Base-by-base conservation (phyloP, 1,284 basidiomycete genomes). In the Blastosporella zonata region DNA sequence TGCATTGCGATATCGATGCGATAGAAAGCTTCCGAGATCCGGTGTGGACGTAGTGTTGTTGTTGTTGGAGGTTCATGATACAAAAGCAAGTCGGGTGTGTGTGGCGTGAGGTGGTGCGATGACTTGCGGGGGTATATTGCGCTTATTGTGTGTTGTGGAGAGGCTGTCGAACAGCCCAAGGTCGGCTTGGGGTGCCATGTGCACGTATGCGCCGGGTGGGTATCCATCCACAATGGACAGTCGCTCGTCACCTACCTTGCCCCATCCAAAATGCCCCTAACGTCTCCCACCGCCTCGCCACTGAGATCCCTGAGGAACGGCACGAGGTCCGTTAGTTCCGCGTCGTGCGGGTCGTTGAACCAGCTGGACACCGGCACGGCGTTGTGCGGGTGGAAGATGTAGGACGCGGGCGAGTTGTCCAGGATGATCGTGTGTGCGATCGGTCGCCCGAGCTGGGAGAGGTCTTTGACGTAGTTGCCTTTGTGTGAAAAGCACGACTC, bases 361-460 rank as follows among this genome's bases (percentile, higher is more conserved):
- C 96, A 99, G 50, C 92, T 95, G 39, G 94, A 97, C 48, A 99
- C 94, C 6, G 96, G 96, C 6, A 98, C 96, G 22, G 97, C 97
- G 63, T 99, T 99, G 71, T 96, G 95, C 10, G 94, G 94, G 66
- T 99, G 96, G 79, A 99, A 99, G 59, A 99, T 95, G 71, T 99
- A 99, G 2, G 93, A 97, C 6, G 97, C 96, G 9, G 96, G 96
- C 21, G 94, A 97, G 71, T 99, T 99, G 74, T 99, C 96, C 57
- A 99, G 83, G 70, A 99, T 99, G 64, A 99, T 98, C 54, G 89
- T 92, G 62, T 96, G 92, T 29, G 80, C 81, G 57, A 98, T 93
- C 3, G 91, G 90, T 22, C 96, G 82, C 33, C 96, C 96, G 33
- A 99, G 77, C 70, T 98, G 97, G 27, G 93, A 97, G 27, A 99